Base-by-base conservation (phyloP, 768 basidiomycete genomes). In the Lactarius deliciosus region DNA sequence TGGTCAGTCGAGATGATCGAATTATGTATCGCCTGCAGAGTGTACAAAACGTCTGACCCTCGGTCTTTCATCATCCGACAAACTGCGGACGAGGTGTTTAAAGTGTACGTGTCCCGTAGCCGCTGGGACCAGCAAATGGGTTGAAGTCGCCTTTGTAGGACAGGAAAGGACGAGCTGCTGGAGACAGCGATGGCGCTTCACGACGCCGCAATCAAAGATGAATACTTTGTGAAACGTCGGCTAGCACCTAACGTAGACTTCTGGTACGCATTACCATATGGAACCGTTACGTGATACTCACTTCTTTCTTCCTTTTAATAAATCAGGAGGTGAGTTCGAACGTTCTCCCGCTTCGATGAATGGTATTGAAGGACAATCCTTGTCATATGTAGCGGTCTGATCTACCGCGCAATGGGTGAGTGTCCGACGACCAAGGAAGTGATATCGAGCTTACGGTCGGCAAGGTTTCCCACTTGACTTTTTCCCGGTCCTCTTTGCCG, bases 201-300 rank as follows among this genome's bases (percentile, higher is more conserved):
- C 68, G 90, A 92, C 72, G 88, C 88, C 6, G 94, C 94, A 0
- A 89, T 96, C 83, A 89, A 89, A 72, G 94, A 96, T 70, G 90
- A 94, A 38, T 96, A 93, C 76, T 96, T 96, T 72, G 83, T 90
- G 69, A 86, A 85, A 65, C 82, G 94, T 38, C 88, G 84, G 72
- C 80, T 96, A 16, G 90, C 89, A 20, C 94, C 94, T 1, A 96
- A 96, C 75, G 94, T 96, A 30, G 94, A 95, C 76, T 95, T 93
- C 75, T 93, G 91, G 91, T 90, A 75, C 72, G 85, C 76, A 15
- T 32, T 11, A 25, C n/a, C 18, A 55, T 45, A 30, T 61, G 13
- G 43, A 45, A 45, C 50, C 30, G 22, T 53, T 38, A 16, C 36
- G 45, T 20, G 43, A 22, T 34, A 40, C 54, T 69, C 57, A 64